A percentile compares a stretch with the other conserved stretches of the same genome.
Evolutionary conservation across 768 basidiomycete genomes (phyloP).

Genomic region (Pisolithus orientalis): DNA sequence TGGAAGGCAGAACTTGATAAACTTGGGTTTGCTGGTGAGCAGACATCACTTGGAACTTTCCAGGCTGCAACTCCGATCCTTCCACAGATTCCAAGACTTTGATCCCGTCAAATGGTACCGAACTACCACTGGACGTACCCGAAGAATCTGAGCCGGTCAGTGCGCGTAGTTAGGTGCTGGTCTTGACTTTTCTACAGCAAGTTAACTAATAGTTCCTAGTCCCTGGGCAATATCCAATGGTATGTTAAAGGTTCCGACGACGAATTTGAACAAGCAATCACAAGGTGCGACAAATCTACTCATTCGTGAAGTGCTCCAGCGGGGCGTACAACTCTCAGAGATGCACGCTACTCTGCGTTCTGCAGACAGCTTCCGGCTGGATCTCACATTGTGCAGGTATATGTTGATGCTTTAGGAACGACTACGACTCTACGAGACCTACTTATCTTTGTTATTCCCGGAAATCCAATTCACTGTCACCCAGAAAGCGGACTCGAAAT

Average conservation of each 20-base stretch:
- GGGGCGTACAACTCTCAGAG: constrained; percentile 74
- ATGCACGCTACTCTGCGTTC: constrained; percentile 30
- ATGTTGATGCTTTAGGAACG: constrained; percentile 91
- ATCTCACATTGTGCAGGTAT: constrained; percentile 52
- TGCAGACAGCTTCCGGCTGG: neutral
- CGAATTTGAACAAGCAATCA: constrained; percentile 83
- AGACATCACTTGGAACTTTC: neutral
- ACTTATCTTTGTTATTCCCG: constrained; percentile 76
- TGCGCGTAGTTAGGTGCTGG: constrained; percentile 62
- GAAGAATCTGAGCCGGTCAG: constrained; percentile 73
- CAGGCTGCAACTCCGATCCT: neutral
- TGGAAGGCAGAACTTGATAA: constrained; percentile 69
- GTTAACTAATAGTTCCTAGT: constrained; percentile 32
- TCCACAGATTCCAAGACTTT: constrained; percentile 85
- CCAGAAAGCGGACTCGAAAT: constrained; percentile 91
- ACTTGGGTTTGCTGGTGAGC: constrained; percentile 86
- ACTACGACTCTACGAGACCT: constrained; percentile 72
- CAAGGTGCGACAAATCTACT: constrained; percentile 87
- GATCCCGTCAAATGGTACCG: constrained; percentile 60
- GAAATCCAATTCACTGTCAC: constrained; percentile 84
- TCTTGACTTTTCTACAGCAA: neutral
- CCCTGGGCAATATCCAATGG: constrained; percentile 88
- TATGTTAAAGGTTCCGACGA: constrained; percentile 81
- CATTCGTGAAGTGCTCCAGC: constrained; percentile 78
- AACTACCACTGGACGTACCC: constrained; percentile 65